Percentiles rank a stretch among this genome's conserved stretches.
Conservation (phyloP, 192 early-diverging fungal species). For the Thamnidium elegans region DNA sequence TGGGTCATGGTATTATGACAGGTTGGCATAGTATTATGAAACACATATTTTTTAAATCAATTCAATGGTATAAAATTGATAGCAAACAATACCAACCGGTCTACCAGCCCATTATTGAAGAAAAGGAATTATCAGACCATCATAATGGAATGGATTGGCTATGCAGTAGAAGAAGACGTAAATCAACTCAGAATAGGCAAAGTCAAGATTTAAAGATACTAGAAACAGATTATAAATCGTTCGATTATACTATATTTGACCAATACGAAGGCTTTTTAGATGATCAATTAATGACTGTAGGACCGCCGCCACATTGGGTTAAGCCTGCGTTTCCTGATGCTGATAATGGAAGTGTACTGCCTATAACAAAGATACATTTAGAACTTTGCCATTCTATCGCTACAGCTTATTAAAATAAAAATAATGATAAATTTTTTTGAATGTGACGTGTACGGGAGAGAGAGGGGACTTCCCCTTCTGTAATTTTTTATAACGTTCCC, state of each 20-base stretch:
- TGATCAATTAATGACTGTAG: slow-evolving; percentile 51
- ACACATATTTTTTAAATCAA: slow-evolving; percentile 53
- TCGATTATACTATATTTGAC: slow-evolving; percentile 83
- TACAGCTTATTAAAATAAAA: too few relatives aligned
- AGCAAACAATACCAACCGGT: slow-evolving; percentile 44
- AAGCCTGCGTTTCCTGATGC: slow-evolving; percentile 32
- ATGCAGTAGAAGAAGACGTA: neutral
- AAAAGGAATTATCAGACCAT: slow-evolving; percentile 66
- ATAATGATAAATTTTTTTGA: too few relatives aligned
- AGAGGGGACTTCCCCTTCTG: too few relatives aligned
- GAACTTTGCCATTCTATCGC: neutral
- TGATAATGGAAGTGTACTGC: slow-evolving; percentile 30
- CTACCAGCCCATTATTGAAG: slow-evolving; percentile 70
- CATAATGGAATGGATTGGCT: neutral
- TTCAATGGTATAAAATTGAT: slow-evolving; percentile 44
- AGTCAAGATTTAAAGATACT: slow-evolving; percentile 65
- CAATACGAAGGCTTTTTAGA: slow-evolving; percentile 65
- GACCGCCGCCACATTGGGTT: slow-evolving; percentile 67
- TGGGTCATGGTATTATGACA: slow-evolving; percentile 43
- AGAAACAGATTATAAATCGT: slow-evolving; percentile 67
- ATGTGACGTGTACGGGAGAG: too few relatives aligned
- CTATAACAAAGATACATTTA: slow-evolving; percentile 20
- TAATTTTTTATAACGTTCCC: too few relatives aligned
- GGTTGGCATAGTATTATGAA: slow-evolving; percentile 40
- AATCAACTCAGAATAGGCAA: neutral